phyloP scores from a whole-genome alignment of 2,329 filamentous ascomycete species.

The Neodidymelliopsis sp. region DNA sequence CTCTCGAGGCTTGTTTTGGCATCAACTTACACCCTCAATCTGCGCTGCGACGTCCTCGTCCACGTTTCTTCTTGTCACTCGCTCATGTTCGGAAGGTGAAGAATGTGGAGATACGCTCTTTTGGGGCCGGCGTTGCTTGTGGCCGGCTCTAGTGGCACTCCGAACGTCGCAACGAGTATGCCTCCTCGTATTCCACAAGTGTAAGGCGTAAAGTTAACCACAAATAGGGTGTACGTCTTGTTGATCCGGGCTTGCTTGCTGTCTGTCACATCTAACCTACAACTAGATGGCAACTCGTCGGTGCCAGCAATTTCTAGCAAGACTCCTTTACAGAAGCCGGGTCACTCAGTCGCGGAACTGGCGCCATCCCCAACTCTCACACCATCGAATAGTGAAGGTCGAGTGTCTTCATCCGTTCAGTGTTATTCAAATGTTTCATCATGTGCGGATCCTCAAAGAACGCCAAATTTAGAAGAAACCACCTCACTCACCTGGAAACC shows the following conservation, averaged over 20 bases:
- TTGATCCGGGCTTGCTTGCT: not conserved
- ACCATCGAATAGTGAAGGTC: not conserved
- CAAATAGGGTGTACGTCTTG: slow-evolving; percentile 29
- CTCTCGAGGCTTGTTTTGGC: slow-evolving; percentile 13
- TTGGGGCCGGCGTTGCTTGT: slow-evolving; percentile 25
- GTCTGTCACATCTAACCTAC: not conserved
- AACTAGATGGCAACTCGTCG: slow-evolving; percentile 15
- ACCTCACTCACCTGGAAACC: not conserved
- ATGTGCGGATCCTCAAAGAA: not conserved
- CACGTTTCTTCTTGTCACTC: slow-evolving; percentile 21
- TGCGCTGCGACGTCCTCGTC: slow-evolving; percentile 19
- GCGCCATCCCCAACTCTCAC: slow-evolving; percentile 4
- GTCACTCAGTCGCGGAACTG: not conserved
- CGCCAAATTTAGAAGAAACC: not conserved
- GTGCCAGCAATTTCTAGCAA: slow-evolving; percentile 3
- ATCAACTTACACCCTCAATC: slow-evolving; percentile 1
- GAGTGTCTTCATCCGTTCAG: not conserved
- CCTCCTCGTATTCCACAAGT: not conserved
- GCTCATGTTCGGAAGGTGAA: slow-evolving; percentile 22
- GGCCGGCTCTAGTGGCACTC: slow-evolving; percentile 20
- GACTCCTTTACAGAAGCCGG: not conserved
- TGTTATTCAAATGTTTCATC: not conserved
- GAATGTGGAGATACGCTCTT: slow-evolving; percentile 34
- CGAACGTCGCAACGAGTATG: slow-evolving; percentile 28
- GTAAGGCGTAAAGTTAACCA: slow-evolving; percentile 1